phyloP scores from a whole-genome alignment of 2,329 filamentous ascomycete species.

The Beauveria bassiana region DNA sequence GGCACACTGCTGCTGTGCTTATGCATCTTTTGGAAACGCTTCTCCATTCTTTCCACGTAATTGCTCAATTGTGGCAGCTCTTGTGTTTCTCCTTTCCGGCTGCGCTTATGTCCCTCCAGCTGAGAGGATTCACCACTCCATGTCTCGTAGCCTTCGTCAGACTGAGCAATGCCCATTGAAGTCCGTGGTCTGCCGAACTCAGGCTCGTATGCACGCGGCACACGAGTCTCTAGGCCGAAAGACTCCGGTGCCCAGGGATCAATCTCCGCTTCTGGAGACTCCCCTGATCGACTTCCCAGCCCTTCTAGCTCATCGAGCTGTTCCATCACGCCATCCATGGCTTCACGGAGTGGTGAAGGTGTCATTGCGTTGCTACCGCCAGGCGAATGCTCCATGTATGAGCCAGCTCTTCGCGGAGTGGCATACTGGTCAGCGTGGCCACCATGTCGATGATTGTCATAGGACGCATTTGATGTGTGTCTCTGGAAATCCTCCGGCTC shows the following conservation, averaged over 20 bases:
- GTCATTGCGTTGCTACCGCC: slow-evolving; percentile 58
- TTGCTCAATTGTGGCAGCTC: slow-evolving; percentile 67
- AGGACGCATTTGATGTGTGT: slow-evolving; percentile 33
- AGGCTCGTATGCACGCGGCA: slow-evolving; percentile 19
- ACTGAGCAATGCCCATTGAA: slow-evolving; percentile 59
- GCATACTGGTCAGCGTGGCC: slow-evolving; percentile 25
- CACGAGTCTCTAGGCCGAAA: slow-evolving; percentile 50
- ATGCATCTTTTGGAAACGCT: slow-evolving; percentile 65
- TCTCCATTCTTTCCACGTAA: slow-evolving; percentile 91
- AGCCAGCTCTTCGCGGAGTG: slow-evolving; percentile 53
- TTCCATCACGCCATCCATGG: slow-evolving; percentile 98
- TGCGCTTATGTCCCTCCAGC: slow-evolving; percentile 33
- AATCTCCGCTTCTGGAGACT: slow-evolving; percentile 48
- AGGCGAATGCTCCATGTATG: slow-evolving; percentile 57
- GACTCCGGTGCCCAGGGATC: slow-evolving; percentile 89
- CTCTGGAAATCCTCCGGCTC: slow-evolving; percentile 21
- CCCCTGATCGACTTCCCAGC: slow-evolving; percentile 44
- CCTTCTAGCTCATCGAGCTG: slow-evolving; percentile 73
- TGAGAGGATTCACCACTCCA: slow-evolving; percentile 48
- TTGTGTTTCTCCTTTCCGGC: slow-evolving; percentile 38
- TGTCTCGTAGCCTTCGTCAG: slow-evolving; percentile 55
- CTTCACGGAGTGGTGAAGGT: slow-evolving; percentile 83
- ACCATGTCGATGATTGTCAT: slow-evolving; percentile 27
- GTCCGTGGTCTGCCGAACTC: slow-evolving; percentile 51
- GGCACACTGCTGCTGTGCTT: slow-evolving; percentile 44